phyloP scores from a whole-genome alignment of 148 eudicot genomes.

The Arctostaphylos glauca region DNA sequence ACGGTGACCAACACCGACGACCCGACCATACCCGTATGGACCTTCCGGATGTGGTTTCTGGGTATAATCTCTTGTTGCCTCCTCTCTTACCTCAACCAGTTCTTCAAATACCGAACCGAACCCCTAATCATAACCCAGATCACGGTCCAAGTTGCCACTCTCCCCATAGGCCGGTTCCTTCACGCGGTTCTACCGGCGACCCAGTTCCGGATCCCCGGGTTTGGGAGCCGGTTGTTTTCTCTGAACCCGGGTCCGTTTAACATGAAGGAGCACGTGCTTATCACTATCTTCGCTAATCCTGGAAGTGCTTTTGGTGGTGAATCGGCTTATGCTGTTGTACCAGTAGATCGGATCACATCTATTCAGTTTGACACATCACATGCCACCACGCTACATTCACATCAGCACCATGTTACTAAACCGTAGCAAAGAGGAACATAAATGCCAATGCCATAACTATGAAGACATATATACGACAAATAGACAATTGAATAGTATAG shows the following conservation, averaged over 20 bases:
- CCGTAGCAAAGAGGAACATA: too few species aligned
- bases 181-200: slow-evolving; percentile 50
- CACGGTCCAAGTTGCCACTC: slow-evolving; percentile 70
- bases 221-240: slow-evolving; percentile 50
- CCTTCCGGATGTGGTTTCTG: slow-evolving; percentile 92
- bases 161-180: slow-evolving; percentile 75
- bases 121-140: slow-evolving; percentile 82
- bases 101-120: slow-evolving; percentile 79
- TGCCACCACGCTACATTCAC: too few species aligned
- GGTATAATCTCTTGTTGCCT: slow-evolving; percentile 68
- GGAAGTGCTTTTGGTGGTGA: slow-evolving; percentile 86
- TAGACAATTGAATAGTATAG: too few species aligned
- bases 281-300: slow-evolving; percentile 81
- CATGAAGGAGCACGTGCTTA: slow-evolving; percentile 89
- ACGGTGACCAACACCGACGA: slow-evolving; percentile 80
- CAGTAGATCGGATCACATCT: too few species aligned
- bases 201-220: slow-evolving; percentile 61
- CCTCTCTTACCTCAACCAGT: slow-evolving; percentile 84
- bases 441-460: too few species aligned
- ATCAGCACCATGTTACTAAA: too few species aligned
- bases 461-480: too few species aligned
- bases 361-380: too few species aligned
- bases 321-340: slow-evolving; percentile 77
- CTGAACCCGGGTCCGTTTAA: slow-evolving; percentile 93
- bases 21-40: slow-evolving; percentile 85